Evolutionary conservation across 371 early-diverging fungal genomes (phyloP), one percentile per base, ranked within the genome.

Genomic region (Circinella minor): DNA sequence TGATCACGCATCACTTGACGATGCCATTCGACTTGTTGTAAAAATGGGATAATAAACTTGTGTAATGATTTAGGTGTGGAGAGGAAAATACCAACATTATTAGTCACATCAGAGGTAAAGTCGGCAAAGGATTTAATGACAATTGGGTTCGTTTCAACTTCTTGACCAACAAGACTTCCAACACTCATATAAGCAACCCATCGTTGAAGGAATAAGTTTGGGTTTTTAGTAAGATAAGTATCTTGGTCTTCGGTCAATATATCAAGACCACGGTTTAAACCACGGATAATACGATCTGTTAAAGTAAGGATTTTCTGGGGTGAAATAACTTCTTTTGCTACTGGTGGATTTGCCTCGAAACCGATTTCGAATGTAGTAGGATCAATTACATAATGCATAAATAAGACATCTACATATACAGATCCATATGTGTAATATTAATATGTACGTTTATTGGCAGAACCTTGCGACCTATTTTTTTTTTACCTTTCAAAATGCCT

Each of bases 171-270:
- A 5, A 81, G 67, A 43, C 74, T 59, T 36, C 74, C 76, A 8
- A 79, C 77, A 67, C 81, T 79, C 74, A 81, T 81, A 61, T 79
- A 79, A 17, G 77, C 81, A 37, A 81, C 78, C 27, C 74, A 69
- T 2, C 71, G 59, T 65, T 81, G 81, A 4, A 81, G 60, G 20
- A 81, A 79, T 4, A 18, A 2, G 14, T 61, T 73, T 15, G 73
- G 70, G 3, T 75, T 48, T 0, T 71, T 43, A 60, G 72, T 5
- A 18, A 62, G 48, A 4, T 55, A 60, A 8, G 46, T 54, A 7
- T 73, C 73, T 17, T 64, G 15, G 18, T 61, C 70, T 1, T 61
- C 68, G 3, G 75, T 4, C 4, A 72, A 49, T 3, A 71, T 67
- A 4, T 71, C 36, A 6, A 76, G 39, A 2, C 71, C 81, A 17